Evolutionary conservation across 2,329 filamentous ascomycete genomes (phyloP), one percentile per base, ranked within the genome.

Genomic region (Arthrobotrys musiformis): DNA sequence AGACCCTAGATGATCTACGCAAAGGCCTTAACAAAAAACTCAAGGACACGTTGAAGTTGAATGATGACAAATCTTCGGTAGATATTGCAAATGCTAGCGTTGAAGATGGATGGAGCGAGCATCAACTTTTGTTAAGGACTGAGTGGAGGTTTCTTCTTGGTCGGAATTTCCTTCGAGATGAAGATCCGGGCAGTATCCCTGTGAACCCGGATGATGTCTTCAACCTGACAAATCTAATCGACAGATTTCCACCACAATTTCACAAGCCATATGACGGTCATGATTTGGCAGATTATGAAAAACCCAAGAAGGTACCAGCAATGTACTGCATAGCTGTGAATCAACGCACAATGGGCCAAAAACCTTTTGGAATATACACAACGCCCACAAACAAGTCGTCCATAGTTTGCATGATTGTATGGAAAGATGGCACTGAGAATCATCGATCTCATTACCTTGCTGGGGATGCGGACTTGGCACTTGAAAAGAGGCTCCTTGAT

Each of bases 371-470:
- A 28, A 50, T n/a, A 50, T 28, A 50, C 46, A 50, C 13, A 30
- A 50, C 46, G 46, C 1, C 2, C 26, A 54, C 26, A 33, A 54
- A 78, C 19, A 15, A 26, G 28, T 52, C 54, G 9, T 76, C 69
- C 1, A 50, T 69, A 6, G 17, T n/a, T 7, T 56, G 70, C 4
- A 60, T 75, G 7, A 60, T 75, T 30, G 26, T 74, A 4, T 74
- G 74, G 74, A 48, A 28, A 13, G 22, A 30, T 17, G 48, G 9
- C 28, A 26, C 22, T 50, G 24, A 26, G 9, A 26, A n/a, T n/a
- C 42, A 46, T 17, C 17, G 72, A 2, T 60, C 52, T 4, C 67
- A 78, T 28, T 78, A 79, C 33, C 62, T 78, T 33, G 61, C 60
- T 2, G 77, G 77, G 1, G 77, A 79, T 42, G 67, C 67, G 13